Percentiles rank a stretch among this genome's conserved stretches.
phyloP scores from a whole-genome alignment of 495 filamentous ascomycete species.

The Penicillium silybi region DNA sequence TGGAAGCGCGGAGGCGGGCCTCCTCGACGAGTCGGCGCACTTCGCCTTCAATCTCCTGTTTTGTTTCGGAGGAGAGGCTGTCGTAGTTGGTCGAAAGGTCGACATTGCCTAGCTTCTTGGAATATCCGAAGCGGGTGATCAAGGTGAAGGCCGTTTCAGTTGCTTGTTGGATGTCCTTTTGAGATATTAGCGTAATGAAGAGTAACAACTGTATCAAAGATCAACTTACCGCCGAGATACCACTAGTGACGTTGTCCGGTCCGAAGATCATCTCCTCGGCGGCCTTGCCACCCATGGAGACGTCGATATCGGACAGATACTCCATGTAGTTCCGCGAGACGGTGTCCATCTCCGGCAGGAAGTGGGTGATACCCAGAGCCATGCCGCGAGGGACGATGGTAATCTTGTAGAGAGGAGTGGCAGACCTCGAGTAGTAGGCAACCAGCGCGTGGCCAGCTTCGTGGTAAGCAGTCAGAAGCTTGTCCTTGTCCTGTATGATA shows the following conservation, averaged over 20 bases:
- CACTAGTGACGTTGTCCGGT: constrained; percentile 78
- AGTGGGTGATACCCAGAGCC: constrained; percentile 77
- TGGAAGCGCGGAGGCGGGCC: constrained; percentile 65
- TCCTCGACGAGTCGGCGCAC: constrained; percentile 83
- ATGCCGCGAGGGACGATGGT: constrained; percentile 91
- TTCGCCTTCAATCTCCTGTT: constrained; percentile 77
- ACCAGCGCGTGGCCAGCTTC: constrained; percentile 95
- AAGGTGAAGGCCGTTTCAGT: constrained; percentile 77
- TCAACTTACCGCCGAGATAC: constrained; percentile 64
- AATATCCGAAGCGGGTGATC: constrained; percentile 86
- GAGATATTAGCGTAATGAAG: constrained; percentile 6
- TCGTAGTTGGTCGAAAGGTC: constrained; percentile 77
- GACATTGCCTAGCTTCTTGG: constrained; percentile 80
- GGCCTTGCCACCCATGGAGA: constrained; percentile 85
- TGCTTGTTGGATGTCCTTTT: constrained; percentile 75
- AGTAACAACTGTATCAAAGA: neutral
- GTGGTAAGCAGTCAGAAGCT: constrained; percentile 89
- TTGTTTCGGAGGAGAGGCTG: constrained; percentile 77
- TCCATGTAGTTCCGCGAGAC: constrained; percentile 68
- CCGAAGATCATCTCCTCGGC: constrained; percentile 94
- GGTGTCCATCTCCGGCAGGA: constrained; percentile 84
- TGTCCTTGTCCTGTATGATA: constrained; percentile 84
- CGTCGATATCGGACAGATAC: constrained; percentile 71
- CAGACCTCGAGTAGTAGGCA: constrained; percentile 68
- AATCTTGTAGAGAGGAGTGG: constrained; percentile 85